Percentiles rank a stretch among this genome's conserved stretches.
These are phyloP conservation scores for Podosphaera fusca DNA, from an alignment of 2,329 filamentous ascomycete species.

Conservation along the genomic window DNA sequence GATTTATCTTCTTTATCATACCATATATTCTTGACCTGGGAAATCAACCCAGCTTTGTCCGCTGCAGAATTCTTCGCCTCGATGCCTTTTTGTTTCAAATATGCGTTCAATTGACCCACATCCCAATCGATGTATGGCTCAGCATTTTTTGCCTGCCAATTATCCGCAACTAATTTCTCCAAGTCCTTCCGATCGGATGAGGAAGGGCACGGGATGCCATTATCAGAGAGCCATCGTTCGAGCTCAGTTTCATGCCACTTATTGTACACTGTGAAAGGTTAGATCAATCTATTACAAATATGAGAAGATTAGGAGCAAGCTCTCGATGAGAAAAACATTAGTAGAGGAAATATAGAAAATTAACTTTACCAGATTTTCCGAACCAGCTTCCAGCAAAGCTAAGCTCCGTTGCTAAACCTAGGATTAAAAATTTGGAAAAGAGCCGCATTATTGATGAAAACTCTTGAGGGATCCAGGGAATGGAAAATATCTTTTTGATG, in stretches of 20 bases:
- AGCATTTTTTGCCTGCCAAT: constrained; percentile 64
- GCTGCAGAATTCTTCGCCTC: constrained; percentile 39
- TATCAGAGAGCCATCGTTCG: constrained; percentile 85
- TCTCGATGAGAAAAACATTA: not conserved
- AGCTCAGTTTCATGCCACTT: constrained; percentile 98
- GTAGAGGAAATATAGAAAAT: constrained; percentile 16
- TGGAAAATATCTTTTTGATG: too few species aligned
- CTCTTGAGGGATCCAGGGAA: not conserved
- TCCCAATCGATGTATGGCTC: constrained; percentile 62
- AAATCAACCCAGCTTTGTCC: constrained; percentile 43
- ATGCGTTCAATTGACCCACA: constrained; percentile 39
- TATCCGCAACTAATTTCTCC: constrained; percentile 68
- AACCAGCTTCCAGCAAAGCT: constrained; percentile 65
- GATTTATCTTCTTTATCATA: constrained; percentile 59
- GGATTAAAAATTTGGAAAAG: constrained; percentile 42
- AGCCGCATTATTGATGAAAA: constrained; percentile 44
- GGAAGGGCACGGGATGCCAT: constrained; percentile 76
- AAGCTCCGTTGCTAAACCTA: constrained; percentile 47
- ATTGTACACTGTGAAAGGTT: constrained; percentile 51
- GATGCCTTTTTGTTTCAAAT: constrained; percentile 47
- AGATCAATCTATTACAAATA: not conserved
- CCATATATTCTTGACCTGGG: constrained; percentile 51
- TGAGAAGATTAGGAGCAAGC: too few species aligned
- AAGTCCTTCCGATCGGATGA: constrained; percentile 83
- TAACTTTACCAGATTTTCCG: constrained; percentile 46